Percentiles rank a stretch among this genome's conserved stretches.
These are phyloP conservation scores for Trichoderma sp. DNA, from an alignment of 2,329 filamentous ascomycete genomes.

Conservation along the genomic window DNA sequence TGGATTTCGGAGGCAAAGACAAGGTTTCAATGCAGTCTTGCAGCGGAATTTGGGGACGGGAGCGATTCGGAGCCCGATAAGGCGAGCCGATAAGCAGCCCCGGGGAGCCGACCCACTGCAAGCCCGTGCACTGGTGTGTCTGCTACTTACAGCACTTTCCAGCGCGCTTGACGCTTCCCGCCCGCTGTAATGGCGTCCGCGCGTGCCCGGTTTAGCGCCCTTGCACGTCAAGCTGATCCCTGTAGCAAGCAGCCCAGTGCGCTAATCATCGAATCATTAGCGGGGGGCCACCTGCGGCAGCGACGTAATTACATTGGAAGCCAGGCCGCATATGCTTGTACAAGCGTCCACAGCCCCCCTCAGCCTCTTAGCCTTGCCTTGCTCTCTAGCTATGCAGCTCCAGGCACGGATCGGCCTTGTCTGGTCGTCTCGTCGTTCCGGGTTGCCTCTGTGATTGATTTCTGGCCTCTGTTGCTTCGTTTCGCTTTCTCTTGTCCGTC, in stretches of 20 bases:
- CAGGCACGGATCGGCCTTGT: constrained; percentile 35
- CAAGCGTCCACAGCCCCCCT: not conserved
- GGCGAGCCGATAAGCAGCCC: not conserved
- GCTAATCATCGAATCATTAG: constrained; percentile 2
- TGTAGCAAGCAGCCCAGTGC: not conserved
- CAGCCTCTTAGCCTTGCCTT: not conserved
- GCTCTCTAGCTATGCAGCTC: constrained; percentile 28
- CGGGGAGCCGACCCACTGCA: not conserved
- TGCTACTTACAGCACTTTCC: not conserved
- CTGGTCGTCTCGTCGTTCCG: constrained; percentile 32
- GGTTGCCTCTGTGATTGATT: constrained; percentile 6
- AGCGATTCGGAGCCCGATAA: not conserved
- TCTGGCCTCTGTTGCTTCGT: not conserved
- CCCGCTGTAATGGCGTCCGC: constrained; percentile 5
- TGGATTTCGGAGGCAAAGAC: not conserved
- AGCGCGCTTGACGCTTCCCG: constrained; percentile 11
- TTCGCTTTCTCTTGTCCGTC: not conserved
- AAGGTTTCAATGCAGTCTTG: not conserved
- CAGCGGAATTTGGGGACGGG: not conserved
- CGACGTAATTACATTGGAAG: constrained; percentile 1
- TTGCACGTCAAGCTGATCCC: not conserved
- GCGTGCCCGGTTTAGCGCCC: not conserved
- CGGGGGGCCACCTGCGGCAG: constrained; percentile 1
- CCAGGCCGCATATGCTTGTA: not conserved
- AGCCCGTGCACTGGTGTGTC: not conserved